A percentile compares a stretch with the other conserved stretches of the same genome.
phyloP scores from a whole-genome alignment of 306 rosid species.

The Gynostemma pentaphyllum region DNA sequence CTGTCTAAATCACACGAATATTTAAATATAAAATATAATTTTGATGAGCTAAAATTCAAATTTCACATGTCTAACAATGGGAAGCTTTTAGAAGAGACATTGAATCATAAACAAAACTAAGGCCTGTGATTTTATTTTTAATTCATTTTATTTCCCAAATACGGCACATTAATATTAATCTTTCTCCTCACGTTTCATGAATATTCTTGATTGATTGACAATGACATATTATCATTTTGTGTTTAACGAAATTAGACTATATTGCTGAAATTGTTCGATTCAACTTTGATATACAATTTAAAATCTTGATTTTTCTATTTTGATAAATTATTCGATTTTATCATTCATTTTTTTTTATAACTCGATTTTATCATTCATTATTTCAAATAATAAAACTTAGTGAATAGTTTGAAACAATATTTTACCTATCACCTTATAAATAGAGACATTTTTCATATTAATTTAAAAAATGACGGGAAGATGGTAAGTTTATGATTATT shows the following conservation, averaged over 20 bases:
- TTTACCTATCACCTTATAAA: background rate
- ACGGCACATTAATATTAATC: background rate
- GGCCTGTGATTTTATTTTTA: background rate
- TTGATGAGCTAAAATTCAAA: slow-evolving; percentile 1
- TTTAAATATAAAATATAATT: background rate
- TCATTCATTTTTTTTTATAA: no score
- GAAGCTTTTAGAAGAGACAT: background rate
- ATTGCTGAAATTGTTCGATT: no score
- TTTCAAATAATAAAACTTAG: no score
- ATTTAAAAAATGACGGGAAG: no score
- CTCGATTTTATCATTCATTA: no score
- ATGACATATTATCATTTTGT: background rate
- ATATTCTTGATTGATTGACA: background rate
- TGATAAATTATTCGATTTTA: no score
- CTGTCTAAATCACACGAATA: background rate
- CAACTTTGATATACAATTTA: no score
- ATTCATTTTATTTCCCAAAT: no score
- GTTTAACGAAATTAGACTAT: background rate
- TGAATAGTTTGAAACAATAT: background rate
- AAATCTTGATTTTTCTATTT: no score
- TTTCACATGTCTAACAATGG: slow-evolving; percentile 5
- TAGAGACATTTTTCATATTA: no score
- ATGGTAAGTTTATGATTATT: no score
- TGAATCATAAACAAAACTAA: background rate
- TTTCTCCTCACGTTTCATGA: background rate